Percentiles rank a stretch among this genome's conserved stretches.
These are phyloP conservation scores for Patellifolia procumbens DNA, from an alignment of 179 eudicot species.

Conservation along the genomic window DNA sequence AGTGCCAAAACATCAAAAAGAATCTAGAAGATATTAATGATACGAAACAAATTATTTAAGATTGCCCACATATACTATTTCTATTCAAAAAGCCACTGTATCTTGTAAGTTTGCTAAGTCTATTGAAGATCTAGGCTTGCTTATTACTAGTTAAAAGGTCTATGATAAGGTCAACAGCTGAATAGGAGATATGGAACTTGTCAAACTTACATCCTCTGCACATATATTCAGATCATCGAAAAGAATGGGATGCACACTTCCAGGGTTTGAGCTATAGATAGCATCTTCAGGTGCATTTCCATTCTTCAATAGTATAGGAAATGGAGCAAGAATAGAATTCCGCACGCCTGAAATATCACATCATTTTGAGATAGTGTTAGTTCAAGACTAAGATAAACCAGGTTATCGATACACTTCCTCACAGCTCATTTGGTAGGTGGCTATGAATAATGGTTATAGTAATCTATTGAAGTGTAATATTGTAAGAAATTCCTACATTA, in stretches of 20 bases:
- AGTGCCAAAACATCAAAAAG: too few relatives aligned
- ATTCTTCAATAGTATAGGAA: conserved; percentile 32
- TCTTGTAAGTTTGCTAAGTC: too few relatives aligned
- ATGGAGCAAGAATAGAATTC: conserved; percentile 45
- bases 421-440: too few relatives aligned
- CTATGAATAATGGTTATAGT: too few relatives aligned
- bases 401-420: too few relatives aligned
- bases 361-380: background rate
- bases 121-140: too few relatives aligned
- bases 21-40: too few relatives aligned
- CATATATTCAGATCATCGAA: conserved; percentile 41
- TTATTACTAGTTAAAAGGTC: background rate
- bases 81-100: too few relatives aligned
- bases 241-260: conserved; percentile 54
- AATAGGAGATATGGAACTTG: background rate
- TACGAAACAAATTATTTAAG: too few relatives aligned
- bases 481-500: too few relatives aligned
- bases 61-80: too few relatives aligned
- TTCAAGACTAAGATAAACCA: background rate
- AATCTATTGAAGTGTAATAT: too few relatives aligned
- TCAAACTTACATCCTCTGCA: conserved; percentile 45
- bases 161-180: background rate
- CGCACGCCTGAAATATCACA: conserved; percentile 42
- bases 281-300: conserved; percentile 38
- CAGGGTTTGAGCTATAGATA: conserved; percentile 38